A percentile compares a stretch with the other conserved stretches of the same genome.
Evolutionary conservation across 2,329 filamentous ascomycete genomes (phyloP).

Genomic region (Aspergillus sclerotialis): DNA sequence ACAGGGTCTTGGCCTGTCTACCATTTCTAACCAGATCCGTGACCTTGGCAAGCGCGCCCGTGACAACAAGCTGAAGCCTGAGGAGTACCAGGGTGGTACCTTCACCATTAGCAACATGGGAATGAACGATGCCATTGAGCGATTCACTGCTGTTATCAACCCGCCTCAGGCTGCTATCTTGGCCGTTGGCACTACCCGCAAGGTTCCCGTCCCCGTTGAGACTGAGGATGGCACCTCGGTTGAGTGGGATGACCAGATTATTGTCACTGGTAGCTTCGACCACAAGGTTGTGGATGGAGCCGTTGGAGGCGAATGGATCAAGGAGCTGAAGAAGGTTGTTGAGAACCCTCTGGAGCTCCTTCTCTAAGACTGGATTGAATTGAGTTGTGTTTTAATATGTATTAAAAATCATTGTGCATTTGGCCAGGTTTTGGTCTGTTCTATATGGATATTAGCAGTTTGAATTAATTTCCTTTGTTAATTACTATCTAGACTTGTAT

Average conservation of each 20-base stretch:
- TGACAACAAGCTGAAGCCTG: conserved; percentile 97
- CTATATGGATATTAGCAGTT: conserved; percentile 25
- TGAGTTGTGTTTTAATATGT: conserved; percentile 26
- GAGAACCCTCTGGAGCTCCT: conserved; percentile 96
- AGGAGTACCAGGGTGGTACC: conserved; percentile 97
- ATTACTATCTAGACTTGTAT: too few species aligned
- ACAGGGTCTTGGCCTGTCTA: conserved; percentile 75
- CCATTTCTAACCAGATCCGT: conserved; percentile 86
- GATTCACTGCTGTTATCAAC: conserved; percentile 98
- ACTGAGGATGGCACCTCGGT: conserved; percentile 73
- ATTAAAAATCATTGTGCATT: conserved; percentile 25
- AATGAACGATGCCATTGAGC: conserved; percentile 94
- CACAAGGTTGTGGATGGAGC: conserved; percentile 98
- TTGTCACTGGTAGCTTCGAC: conserved; percentile 92
- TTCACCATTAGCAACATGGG: conserved; percentile 99
- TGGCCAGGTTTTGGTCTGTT: conserved; percentile 18
- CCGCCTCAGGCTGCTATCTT: conserved; percentile 94
- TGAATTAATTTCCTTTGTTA: too few species aligned
- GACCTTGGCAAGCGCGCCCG: conserved; percentile 93
- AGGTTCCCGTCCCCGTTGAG: conserved; percentile 85
- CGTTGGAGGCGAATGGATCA: conserved; percentile 93
- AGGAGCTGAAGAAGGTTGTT: conserved; percentile 92
- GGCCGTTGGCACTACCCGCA: conserved; percentile 88
- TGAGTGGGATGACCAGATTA: conserved; percentile 96
- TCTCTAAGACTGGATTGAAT: conserved; percentile 52